Evolutionary conservation across 2,329 filamentous ascomycete genomes (phyloP).

Genomic region (Colletotrichum melonis): DNA sequence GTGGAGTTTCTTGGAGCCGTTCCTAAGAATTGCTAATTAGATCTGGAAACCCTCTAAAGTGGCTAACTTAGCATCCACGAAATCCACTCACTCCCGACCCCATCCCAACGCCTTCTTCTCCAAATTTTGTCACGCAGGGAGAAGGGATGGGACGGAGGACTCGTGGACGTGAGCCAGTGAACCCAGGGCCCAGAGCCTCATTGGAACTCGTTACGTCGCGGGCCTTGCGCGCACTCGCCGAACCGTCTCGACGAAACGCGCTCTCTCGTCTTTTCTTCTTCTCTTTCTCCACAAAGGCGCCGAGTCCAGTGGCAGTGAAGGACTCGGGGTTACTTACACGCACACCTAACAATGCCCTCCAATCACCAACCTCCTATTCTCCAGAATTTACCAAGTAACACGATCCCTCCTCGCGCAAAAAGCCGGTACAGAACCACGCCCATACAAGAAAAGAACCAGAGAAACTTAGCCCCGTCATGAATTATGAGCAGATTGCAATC

Average conservation of each 20-base stretch:
- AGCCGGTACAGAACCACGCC: slow-evolving; percentile 10
- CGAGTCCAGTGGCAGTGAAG: slow-evolving; percentile 7
- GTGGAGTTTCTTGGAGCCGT: not conserved
- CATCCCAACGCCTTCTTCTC: not conserved
- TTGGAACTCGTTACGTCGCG: slow-evolving; percentile 17
- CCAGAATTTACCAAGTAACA: not conserved
- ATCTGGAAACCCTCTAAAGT: not conserved
- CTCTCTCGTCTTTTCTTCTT: too few species aligned
- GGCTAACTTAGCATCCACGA: not conserved
- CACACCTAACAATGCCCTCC: not conserved
- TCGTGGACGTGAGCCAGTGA: not conserved
- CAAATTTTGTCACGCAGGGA: not conserved
- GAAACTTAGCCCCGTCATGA: too few species aligned
- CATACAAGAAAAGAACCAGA: not conserved
- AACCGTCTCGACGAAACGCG: slow-evolving; percentile 5
- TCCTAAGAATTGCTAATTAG: not conserved
- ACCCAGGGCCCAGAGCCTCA: slow-evolving; percentile 17
- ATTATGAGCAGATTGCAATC: too few species aligned
- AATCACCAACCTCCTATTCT: not conserved
- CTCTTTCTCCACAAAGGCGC: slow-evolving; percentile 27
- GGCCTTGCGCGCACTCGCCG: not conserved
- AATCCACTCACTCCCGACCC: not conserved
- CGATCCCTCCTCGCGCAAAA: not conserved
- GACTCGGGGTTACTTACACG: not conserved
- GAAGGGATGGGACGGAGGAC: not conserved